Conservation (phyloP, 2,329 filamentous ascomycete species). For the Apiospora malaysiana region DNA sequence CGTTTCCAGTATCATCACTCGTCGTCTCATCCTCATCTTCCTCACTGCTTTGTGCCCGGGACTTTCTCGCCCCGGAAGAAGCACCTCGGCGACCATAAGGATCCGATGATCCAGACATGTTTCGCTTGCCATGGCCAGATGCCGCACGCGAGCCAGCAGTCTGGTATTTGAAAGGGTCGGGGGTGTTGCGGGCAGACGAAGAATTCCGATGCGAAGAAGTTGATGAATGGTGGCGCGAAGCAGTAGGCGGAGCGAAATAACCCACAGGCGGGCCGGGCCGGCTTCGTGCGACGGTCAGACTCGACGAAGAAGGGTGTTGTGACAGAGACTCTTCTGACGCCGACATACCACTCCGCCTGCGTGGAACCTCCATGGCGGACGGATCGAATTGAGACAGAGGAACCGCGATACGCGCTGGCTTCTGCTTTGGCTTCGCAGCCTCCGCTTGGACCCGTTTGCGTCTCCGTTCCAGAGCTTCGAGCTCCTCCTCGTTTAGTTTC, state of each 20-base stretch:
- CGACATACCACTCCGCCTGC: slow-evolving; percentile 39
- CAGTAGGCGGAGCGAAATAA: slow-evolving; percentile 55
- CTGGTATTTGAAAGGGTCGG: slow-evolving; percentile 61
- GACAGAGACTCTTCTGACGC: slow-evolving; percentile 44
- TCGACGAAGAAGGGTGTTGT: slow-evolving; percentile 46
- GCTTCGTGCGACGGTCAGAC: slow-evolving; percentile 44
- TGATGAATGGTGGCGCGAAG: slow-evolving; percentile 48
- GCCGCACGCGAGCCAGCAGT: slow-evolving; percentile 50
- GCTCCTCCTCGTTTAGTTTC: slow-evolving; percentile 77
- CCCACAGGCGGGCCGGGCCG: slow-evolving; percentile 53
- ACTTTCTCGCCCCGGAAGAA: slow-evolving; percentile 42
- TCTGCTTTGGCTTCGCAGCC: slow-evolving; percentile 48
- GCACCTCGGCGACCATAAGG: slow-evolving; percentile 29
- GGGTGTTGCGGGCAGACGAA: slow-evolving; percentile 40
- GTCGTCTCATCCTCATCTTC: slow-evolving; percentile 41
- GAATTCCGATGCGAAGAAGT: slow-evolving; percentile 44
- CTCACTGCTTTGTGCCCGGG: slow-evolving; percentile 43
- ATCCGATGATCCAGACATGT: slow-evolving; percentile 43
- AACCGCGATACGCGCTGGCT: slow-evolving; percentile 56
- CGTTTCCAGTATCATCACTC: slow-evolving; percentile 35
- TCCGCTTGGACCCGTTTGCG: slow-evolving; percentile 63
- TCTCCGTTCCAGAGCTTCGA: slow-evolving; percentile 77
- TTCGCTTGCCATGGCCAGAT: slow-evolving; percentile 41
- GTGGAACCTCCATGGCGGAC: slow-evolving; percentile 39
- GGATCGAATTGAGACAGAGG: slow-evolving; percentile 59